Conservation (phyloP, 192 early-diverging fungal genomes). For the Rhizoclosmatium sp. region DNA sequence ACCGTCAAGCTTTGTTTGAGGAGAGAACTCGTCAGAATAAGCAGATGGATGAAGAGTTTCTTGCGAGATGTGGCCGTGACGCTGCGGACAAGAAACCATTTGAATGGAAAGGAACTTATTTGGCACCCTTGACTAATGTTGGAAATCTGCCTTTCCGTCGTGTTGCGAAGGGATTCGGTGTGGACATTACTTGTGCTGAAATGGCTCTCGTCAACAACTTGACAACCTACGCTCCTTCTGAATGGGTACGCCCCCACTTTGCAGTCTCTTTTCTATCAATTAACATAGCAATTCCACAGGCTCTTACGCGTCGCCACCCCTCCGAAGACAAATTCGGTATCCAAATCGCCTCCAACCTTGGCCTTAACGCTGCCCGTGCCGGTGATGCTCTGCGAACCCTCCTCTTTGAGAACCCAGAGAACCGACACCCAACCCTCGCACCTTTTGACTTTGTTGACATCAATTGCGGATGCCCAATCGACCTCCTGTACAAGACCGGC, state of each 20-base stretch:
- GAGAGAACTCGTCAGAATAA: conserved; percentile 42
- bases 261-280: conserved; percentile 65
- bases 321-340: conserved; percentile 94
- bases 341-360: conserved; percentile 78
- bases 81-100: neutral
- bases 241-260: conserved; percentile 35
- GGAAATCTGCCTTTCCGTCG: conserved; percentile 97
- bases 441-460: conserved; percentile 92
- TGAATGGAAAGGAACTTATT: conserved; percentile 64
- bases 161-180: conserved; percentile 91
- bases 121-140: conserved; percentile 96
- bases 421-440: neutral
- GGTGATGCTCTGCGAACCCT: conserved; percentile 71
- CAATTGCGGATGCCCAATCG: conserved; percentile 95
- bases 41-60: conserved; percentile 47
- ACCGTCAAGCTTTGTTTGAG: neutral
- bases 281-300: conserved; percentile 67
- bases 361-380: conserved; percentile 63
- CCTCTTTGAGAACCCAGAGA: conserved; percentile 53
- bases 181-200: conserved; percentile 96
- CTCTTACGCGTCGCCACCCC: conserved; percentile 81
- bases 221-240: neutral
- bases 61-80: neutral
- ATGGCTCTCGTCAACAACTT: conserved; percentile 63
- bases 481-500: conserved; percentile 81